Percentiles rank a stretch among this genome's conserved stretches.
These are phyloP conservation scores for Globomyces sp. DNA, from an alignment of 371 early-diverging fungal species.

Conservation along the genomic window DNA sequence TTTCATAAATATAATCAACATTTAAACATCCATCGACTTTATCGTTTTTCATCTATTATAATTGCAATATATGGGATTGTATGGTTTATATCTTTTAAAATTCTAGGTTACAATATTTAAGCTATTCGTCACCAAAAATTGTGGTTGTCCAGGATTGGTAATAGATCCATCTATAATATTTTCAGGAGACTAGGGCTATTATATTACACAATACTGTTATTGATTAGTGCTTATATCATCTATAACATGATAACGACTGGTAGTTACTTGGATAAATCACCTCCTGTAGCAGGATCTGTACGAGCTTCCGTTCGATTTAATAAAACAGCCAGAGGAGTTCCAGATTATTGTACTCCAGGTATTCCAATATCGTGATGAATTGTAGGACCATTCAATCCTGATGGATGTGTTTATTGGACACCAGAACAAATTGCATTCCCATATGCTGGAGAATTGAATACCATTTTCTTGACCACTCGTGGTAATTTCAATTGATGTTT, in stretches of 20 bases:
- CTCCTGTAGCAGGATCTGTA: slow-evolving; percentile 31
- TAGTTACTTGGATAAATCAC: slow-evolving; percentile 24
- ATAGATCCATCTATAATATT: no score
- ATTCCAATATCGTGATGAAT: no score
- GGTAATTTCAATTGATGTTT: slow-evolving; percentile 16
- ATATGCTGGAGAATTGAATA: slow-evolving; percentile 23
- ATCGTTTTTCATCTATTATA: no score
- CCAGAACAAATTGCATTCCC: slow-evolving; percentile 25
- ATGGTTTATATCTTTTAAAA: no score
- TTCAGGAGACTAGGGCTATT: slow-evolving; percentile 25
- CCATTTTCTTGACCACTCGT: slow-evolving; percentile 39
- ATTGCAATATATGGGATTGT: no score
- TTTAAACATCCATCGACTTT: no score
- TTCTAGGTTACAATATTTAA: no score
- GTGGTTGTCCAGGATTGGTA: slow-evolving; percentile 30
- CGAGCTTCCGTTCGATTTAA: slow-evolving; percentile 16
- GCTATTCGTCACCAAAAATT: slow-evolving; percentile 14
- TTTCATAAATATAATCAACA: neutral
- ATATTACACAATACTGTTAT: slow-evolving; percentile 22
- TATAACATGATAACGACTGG: slow-evolving; percentile 29
- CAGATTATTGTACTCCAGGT: no score
- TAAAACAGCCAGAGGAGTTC: neutral
- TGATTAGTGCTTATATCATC: slow-evolving; percentile 38
- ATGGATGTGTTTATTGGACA: slow-evolving; percentile 25
- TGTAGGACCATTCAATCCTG: neutral